Evolutionary conservation across 345 rosid genomes (phyloP), one percentile per base, ranked within the genome.

Genomic region (Clarkia xantiana): DNA sequence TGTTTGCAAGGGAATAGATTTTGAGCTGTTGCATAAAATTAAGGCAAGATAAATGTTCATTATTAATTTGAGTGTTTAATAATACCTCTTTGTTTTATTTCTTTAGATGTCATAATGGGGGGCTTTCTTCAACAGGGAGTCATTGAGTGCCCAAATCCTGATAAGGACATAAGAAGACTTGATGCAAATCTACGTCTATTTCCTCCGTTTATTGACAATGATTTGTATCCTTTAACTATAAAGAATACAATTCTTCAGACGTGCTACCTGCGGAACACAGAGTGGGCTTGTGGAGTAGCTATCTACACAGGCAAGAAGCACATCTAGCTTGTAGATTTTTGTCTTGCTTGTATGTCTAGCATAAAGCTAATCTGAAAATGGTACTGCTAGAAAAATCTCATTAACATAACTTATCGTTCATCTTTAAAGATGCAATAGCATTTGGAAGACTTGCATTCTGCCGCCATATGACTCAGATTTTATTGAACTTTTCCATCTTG

Each of bases 221-320:
- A 91, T 50, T 68, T 84, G 53, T 91, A 90, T 65, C 90, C 96
- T 44, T 76, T 91, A 64, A 91, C 95, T 49, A 84, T 91, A 57
- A 86, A 80, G 65, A 91, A 86, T 68, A 84, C 96, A 23, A 63
- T 91, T 67, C 98, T 91, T 57, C 98, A 91, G 67, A 79, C 98
- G 42, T 91, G 98, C 71, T 91, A 84, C 76, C 71, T 91, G 70
- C 71, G 96, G 53, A 91, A 91, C 67, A 86, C 98, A 14, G 98
- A 91, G 58, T 86, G 98, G 98, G 98, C 82, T 49, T 91, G 98
- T 76, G 98, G 98, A 64, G 96, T 84, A 56, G 94, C 96, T 69
- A 74, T 86, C 54, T 86, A 91, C 52, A 86, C 98, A 58, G 98
- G 98, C 71, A 77, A 52, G 70, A 14, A 13, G 51, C 14, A 9